Percentiles rank a stretch among this genome's conserved stretches.
phyloP scores from a whole-genome alignment of 208 protist genomes.

The Leishmania gerbilli region DNA sequence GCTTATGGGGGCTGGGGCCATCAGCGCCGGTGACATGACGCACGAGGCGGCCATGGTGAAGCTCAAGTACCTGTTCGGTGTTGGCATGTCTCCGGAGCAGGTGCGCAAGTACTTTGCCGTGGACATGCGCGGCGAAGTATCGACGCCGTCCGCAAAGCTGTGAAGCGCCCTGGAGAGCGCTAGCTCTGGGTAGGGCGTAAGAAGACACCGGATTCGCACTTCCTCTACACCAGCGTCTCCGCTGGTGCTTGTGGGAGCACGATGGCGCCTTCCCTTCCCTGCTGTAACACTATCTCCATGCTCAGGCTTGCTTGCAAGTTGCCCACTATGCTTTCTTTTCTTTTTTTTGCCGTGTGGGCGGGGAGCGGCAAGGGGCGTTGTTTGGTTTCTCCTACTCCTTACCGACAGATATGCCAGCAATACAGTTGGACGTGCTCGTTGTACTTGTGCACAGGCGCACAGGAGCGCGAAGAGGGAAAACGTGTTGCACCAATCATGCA shows the following conservation, averaged over 20 bases:
- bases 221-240: neutral
- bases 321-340: neutral
- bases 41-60: constrained; percentile 90
- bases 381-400: neutral
- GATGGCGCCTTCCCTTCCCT: neutral
- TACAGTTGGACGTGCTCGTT: neutral
- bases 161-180: neutral
- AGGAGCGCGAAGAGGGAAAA: neutral
- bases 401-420: neutral
- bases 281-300: neutral
- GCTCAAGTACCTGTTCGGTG: constrained; percentile 85
- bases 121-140: constrained; percentile 22
- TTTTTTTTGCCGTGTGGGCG: neutral
- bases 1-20: constrained; percentile 62
- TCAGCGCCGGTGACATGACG: constrained; percentile 92
- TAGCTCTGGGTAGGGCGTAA: neutral
- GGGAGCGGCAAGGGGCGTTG: neutral
- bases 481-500: neutral
- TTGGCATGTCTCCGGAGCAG: constrained; percentile 41
- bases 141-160: constrained; percentile 1
- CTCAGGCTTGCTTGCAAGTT: neutral
- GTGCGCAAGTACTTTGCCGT: constrained; percentile 41
- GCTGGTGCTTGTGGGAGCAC: neutral
- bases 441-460: neutral
- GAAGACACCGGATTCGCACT: neutral